A percentile compares a stretch with the other conserved stretches of the same genome.
phyloP scores from a whole-genome alignment of 1,139 yeast genomes.

The Yamadazyma conglobata region DNA sequence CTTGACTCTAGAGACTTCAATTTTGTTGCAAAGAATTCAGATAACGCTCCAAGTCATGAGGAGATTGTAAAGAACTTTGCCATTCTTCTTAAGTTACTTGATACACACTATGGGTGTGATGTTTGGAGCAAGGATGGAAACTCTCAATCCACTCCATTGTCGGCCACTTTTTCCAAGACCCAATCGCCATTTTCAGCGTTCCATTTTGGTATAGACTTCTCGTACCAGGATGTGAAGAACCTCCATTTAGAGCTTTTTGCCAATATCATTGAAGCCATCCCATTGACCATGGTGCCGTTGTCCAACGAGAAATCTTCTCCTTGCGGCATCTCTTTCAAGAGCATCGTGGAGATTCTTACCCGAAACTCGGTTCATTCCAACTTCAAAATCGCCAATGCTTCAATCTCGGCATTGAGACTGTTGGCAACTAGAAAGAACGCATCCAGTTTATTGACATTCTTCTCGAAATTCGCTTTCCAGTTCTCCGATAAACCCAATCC shows the following conservation, averaged over 20 bases:
- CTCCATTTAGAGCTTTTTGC: conserved; percentile 63
- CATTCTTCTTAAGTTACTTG: conserved; percentile 55
- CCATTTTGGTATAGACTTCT: conserved; percentile 51
- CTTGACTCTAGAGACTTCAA: conserved; percentile 23
- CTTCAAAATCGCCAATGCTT: conserved; percentile 56
- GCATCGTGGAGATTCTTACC: conserved; percentile 68
- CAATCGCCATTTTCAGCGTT: conserved; percentile 40
- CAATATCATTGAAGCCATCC: conserved; percentile 62
- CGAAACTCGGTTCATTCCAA: conserved; percentile 73
- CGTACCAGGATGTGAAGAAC: conserved; percentile 28
- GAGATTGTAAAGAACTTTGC: conserved; percentile 69
- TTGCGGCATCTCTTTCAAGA: conserved; percentile 52
- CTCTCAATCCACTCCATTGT: conserved; percentile 12
- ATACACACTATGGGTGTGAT: conserved; percentile 55
- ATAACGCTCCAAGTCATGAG: conserved; percentile 61
- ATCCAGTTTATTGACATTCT: conserved; percentile 63
- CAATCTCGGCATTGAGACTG: conserved; percentile 59
- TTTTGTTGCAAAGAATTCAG: conserved; percentile 40
- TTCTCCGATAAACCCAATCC: conserved; percentile 63
- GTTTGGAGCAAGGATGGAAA: conserved; percentile 22
- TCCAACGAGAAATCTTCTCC: conserved; percentile 23
- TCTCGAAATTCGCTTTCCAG: conserved; percentile 77
- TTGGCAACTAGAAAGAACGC: conserved; percentile 73
- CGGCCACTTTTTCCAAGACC: conserved; percentile 18
- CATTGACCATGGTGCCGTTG: conserved; percentile 57